These are phyloP conservation scores for Marsdenia floribunda DNA, from an alignment of 257 asterid species.

Conservation along the genomic window DNA sequence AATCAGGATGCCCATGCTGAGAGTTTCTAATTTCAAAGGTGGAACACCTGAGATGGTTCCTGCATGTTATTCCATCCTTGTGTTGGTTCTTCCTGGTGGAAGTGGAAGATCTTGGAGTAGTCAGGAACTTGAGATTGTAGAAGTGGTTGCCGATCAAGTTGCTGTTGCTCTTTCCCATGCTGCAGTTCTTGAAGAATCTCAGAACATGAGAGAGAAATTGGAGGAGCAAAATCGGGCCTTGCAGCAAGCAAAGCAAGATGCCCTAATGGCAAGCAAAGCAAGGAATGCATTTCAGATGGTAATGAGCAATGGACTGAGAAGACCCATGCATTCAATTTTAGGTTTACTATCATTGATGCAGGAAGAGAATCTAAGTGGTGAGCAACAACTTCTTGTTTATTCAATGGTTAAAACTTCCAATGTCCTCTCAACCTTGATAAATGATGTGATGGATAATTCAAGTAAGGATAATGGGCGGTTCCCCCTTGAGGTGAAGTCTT, in stretches of 20 bases:
- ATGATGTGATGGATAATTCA: slow-evolving; percentile 73
- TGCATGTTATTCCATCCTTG: slow-evolving; percentile 81
- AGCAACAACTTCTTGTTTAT: slow-evolving; percentile 61
- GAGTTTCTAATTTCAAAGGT: slow-evolving; percentile 73
- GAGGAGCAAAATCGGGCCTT: slow-evolving; percentile 74
- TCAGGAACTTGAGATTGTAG: slow-evolving; percentile 76
- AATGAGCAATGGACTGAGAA: slow-evolving; percentile 81
- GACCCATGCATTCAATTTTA: slow-evolving; percentile 84
- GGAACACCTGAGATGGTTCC: slow-evolving; percentile 87
- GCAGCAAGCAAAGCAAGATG: slow-evolving; percentile 75
- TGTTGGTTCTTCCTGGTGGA: slow-evolving; percentile 74
- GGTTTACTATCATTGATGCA: slow-evolving; percentile 76
- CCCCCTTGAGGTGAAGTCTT: slow-evolving; percentile 55
- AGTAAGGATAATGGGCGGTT: slow-evolving; percentile 52
- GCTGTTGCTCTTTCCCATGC: slow-evolving; percentile 97
- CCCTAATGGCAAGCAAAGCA: slow-evolving; percentile 80
- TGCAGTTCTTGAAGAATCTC: slow-evolving; percentile 88
- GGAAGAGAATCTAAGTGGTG: slow-evolving; percentile 49
- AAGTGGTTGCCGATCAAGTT: slow-evolving; percentile 88
- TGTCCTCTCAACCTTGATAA: slow-evolving; percentile 62
- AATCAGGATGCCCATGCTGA: slow-evolving; percentile 92
- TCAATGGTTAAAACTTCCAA: slow-evolving; percentile 69
- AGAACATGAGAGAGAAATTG: slow-evolving; percentile 63
- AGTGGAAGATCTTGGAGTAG: slow-evolving; percentile 58
- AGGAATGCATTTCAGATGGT: slow-evolving; percentile 71